Conservation (phyloP, 371 early-diverging fungal genomes). For the Mycotypha africana region DNA sequence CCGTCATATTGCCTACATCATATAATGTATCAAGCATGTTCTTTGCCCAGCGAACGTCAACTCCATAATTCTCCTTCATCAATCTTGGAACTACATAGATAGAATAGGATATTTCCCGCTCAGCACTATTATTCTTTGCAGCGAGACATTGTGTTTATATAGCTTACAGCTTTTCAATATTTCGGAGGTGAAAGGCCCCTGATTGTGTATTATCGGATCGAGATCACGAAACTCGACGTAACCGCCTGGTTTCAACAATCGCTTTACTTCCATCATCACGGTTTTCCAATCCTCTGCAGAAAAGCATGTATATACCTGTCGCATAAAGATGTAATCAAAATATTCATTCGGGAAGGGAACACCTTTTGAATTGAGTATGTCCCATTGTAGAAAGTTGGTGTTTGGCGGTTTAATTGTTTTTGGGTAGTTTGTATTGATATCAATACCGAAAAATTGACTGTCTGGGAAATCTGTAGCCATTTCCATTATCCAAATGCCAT, state of each 20-base stretch:
- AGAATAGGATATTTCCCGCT: too few relatives aligned
- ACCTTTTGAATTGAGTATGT: constrained; percentile 34
- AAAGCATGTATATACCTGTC: constrained; percentile 36
- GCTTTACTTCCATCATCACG: constrained; percentile 19
- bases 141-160: neutral
- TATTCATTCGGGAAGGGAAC: constrained; percentile 46
- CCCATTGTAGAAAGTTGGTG: constrained; percentile 35
- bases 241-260: constrained; percentile 54
- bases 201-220: constrained; percentile 38
- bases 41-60: constrained; percentile 23
- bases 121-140: too few relatives aligned
- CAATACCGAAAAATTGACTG: constrained; percentile 46
- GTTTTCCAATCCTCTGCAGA: constrained; percentile 24
- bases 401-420: constrained; percentile 47
- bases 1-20: constrained; percentile 17
- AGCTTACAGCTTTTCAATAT: constrained; percentile 21
- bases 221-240: constrained; percentile 50
- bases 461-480: constrained; percentile 54
- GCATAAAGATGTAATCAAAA: constrained; percentile 56
- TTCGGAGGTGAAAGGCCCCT: constrained; percentile 32
- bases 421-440: constrained; percentile 43
- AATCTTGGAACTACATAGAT: constrained; percentile 11
- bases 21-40: constrained; percentile 16
- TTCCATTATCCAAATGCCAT: constrained; percentile 44
- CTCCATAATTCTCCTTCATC: constrained; percentile 16